Base-by-base conservation (phyloP, 2,329 filamentous ascomycete species). In the Diaporthe sp. region DNA sequence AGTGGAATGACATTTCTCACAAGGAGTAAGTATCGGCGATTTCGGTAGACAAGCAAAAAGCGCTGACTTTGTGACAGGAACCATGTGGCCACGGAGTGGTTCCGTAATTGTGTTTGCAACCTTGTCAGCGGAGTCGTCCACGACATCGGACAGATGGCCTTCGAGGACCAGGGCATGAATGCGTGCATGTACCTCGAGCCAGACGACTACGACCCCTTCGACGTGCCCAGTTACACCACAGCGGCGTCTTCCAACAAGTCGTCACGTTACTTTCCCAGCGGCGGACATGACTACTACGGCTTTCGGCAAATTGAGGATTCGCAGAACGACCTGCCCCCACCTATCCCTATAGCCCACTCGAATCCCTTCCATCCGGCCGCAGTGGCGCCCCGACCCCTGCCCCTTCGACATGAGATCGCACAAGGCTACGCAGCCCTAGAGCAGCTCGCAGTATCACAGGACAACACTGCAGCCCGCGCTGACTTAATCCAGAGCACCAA, bases 81-180 rank as follows among this genome's bases (percentile, higher is more conserved):
- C 10, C 69, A 69, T 4, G 28, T 75, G 22, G 61, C 52, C 5
- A 25, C 22, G 2, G 52, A 55, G 10, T 75, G 73, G 73, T 72
- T 75, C 8, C 19, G 73, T 4, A 50, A 64, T 28, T 75, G 69
- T 6, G 61, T 73, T 19, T 69, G 40, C 19, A n/a, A 69, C 6
- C 69, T 75, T 1, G 69, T 72, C 33, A 54, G 60, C 7, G 73
- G 73, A n/a, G 61, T 71, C 1, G 61, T 69, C 45, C 72, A 30
- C 25, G 54, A 69, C n/a, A 61, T 47, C 25, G 55, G 40, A 33
- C 54, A 40, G 1, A 60, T n/a, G 40, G 45, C 57, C 25, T 60
- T 64, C 17, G 17, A 66, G 10, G 33, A 47, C 15, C 33, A 61
- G 35, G 42, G 67, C 1, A 22, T 60, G 19, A 57, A 58, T 5